Percentiles rank a stretch among this genome's conserved stretches.
These are phyloP conservation scores for Nemania serpens DNA, from an alignment of 2,329 filamentous ascomycete species.

Conservation along the genomic window DNA sequence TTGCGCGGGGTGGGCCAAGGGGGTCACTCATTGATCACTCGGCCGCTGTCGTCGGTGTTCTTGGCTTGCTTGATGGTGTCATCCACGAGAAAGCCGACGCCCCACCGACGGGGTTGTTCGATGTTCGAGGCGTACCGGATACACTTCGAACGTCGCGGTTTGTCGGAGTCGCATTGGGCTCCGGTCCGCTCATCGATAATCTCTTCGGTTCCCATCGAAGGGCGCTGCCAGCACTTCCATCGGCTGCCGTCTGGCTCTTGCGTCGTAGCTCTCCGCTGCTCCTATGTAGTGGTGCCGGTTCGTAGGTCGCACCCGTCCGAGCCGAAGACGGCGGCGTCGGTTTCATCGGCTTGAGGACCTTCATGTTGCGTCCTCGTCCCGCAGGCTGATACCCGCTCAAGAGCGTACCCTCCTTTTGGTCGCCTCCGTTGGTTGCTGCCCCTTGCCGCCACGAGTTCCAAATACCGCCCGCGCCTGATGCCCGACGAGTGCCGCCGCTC, in stretches of 20 bases:
- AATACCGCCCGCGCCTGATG: slow-evolving; percentile 57
- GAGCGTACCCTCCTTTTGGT: slow-evolving; percentile 58
- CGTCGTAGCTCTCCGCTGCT: slow-evolving; percentile 56
- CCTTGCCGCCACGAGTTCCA: slow-evolving; percentile 75
- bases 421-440: slow-evolving; percentile 52
- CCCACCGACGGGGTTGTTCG: slow-evolving; percentile 85
- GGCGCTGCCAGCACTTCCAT: slow-evolving; percentile 37
- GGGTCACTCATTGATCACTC: slow-evolving; percentile 35
- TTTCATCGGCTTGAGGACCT: slow-evolving; percentile 82
- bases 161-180: slow-evolving; percentile 45
- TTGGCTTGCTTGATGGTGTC: slow-evolving; percentile 58
- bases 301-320: slow-evolving; percentile 57
- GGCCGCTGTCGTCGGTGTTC: slow-evolving; percentile 45
- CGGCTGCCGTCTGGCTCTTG: slow-evolving; percentile 54
- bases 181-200: slow-evolving; percentile 42
- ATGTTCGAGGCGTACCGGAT: slow-evolving; percentile 54
- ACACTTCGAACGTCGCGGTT: slow-evolving; percentile 44
- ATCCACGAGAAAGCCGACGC: slow-evolving; percentile 95
- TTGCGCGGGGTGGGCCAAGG: too few species aligned
- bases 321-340: slow-evolving; percentile 57
- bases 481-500: slow-evolving; percentile 35
- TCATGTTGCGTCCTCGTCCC: slow-evolving; percentile 75
- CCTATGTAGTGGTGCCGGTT: slow-evolving; percentile 53
- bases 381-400: slow-evolving; percentile 73
- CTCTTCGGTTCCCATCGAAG: slow-evolving; percentile 62